Evolutionary conservation across 1,139 yeast genomes (phyloP).

Genomic region (Pichia terricola): DNA sequence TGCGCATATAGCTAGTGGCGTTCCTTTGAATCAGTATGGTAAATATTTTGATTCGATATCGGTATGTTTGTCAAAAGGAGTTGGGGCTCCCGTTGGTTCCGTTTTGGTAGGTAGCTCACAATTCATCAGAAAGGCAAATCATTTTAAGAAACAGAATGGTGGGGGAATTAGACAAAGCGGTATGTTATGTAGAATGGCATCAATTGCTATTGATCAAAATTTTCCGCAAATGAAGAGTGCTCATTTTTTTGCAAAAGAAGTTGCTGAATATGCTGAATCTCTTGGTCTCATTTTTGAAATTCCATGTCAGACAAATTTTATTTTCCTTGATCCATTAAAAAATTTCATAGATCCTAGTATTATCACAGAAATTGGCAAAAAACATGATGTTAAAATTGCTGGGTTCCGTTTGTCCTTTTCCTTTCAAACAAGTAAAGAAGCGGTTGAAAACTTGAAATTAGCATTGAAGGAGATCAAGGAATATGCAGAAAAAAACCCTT

Average conservation of each 20-base stretch:
- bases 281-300: constrained; percentile 49
- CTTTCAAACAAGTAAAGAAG: constrained; percentile 60
- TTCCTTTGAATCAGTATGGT: constrained; percentile 63
- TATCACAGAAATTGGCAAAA: constrained; percentile 37
- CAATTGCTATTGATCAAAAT: constrained; percentile 66
- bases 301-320: constrained; percentile 84
- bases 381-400: constrained; percentile 54
- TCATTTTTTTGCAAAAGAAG: constrained; percentile 57
- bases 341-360: constrained; percentile 51
- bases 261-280: constrained; percentile 52
- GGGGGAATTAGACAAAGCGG: constrained; percentile 94
- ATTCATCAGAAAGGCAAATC: constrained; percentile 64
- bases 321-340: constrained; percentile 57
- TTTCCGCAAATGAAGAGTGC: constrained; percentile 46
- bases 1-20: constrained; percentile 70
- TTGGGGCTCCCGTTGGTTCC: constrained; percentile 94
- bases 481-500: constrained; percentile 25
- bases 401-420: constrained; percentile 72
- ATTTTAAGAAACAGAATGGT: constrained; percentile 87
- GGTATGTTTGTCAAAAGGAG: constrained; percentile 78
- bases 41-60: constrained; percentile 78
- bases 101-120: constrained; percentile 61
- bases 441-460: constrained; percentile 53
- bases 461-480: constrained; percentile 51
- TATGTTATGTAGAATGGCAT: constrained; percentile 74